phyloP scores from a whole-genome alignment of 352 stramenopile species.

The Vaucheria bursata region DNA sequence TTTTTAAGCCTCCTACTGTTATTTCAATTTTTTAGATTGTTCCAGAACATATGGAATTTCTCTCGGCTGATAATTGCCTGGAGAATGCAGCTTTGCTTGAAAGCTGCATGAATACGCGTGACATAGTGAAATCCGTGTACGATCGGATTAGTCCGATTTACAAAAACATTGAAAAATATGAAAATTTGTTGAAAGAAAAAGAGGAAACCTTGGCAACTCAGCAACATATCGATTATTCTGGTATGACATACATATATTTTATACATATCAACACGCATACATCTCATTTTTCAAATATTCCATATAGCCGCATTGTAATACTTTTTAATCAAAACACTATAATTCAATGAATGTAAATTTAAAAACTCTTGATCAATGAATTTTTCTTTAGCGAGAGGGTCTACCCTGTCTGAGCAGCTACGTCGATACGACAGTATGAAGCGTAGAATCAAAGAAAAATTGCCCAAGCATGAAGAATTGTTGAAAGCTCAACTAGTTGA shows the following conservation, averaged over 20 bases:
- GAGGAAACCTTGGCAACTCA: neutral
- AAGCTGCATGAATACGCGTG: neutral
- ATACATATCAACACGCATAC: too few species aligned
- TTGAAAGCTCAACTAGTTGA: neutral
- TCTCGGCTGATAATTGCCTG: neutral
- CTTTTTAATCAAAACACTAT: too few species aligned
- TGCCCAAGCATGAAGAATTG: neutral
- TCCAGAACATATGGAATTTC: neutral
- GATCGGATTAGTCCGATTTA: neutral
- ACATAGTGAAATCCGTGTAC: neutral
- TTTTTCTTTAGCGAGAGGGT: neutral
- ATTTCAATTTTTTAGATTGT: too few species aligned
- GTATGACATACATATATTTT: neutral
- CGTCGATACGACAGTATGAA: neutral
- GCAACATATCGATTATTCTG: neutral
- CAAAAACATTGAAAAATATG: neutral
- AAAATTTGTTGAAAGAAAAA: neutral
- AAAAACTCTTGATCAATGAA: too few species aligned
- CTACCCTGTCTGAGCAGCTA: conserved; percentile 1
- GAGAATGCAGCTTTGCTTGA: neutral
- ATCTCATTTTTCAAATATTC: too few species aligned
- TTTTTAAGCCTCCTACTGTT: too few species aligned
- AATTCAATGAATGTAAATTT: too few species aligned
- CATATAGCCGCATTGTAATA: too few species aligned
- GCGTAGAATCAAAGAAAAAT: neutral